Evolutionary conservation across 75 land plant genomes (phyloP).

Genomic region (Picea sitchensis): DNA sequence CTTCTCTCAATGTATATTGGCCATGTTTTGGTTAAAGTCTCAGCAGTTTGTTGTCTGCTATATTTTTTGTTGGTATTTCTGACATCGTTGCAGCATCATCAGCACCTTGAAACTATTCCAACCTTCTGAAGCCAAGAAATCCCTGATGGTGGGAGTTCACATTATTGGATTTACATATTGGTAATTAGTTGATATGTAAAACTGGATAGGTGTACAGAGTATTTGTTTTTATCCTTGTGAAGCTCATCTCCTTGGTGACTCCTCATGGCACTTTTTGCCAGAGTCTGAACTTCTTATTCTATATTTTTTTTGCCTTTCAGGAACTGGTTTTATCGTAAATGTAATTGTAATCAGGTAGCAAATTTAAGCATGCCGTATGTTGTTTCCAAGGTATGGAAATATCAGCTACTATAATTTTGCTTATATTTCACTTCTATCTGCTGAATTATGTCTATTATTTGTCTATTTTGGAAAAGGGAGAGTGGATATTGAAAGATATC

Average conservation of each 20-base stretch:
- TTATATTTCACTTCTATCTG: neutral
- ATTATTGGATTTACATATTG: neutral
- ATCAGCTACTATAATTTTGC: slow-evolving; percentile 1
- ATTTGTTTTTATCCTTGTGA: neutral
- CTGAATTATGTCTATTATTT: neutral
- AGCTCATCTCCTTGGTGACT: neutral
- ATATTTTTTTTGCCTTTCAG: slow-evolving; percentile 8
- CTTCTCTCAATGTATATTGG: neutral
- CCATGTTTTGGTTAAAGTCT: neutral
- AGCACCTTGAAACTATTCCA: slow-evolving; percentile 7
- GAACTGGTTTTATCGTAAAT: neutral
- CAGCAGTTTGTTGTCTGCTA: neutral
- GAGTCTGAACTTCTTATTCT: neutral
- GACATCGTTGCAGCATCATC: slow-evolving; percentile 1
- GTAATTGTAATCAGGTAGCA: slow-evolving; percentile 11
- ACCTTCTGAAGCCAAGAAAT: neutral
- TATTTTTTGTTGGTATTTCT: slow-evolving; percentile 3
- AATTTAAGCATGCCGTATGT: slow-evolving; percentile 6
- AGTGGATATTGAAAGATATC: neutral
- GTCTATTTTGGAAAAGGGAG: neutral
- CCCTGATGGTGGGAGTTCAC: slow-evolving; percentile 3
- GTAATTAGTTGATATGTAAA: slow-evolving; percentile 8
- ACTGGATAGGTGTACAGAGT: slow-evolving; percentile 5
- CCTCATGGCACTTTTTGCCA: slow-evolving; percentile 10
- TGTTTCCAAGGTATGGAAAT: neutral